These are phyloP conservation scores for Boletus reticulatus DNA, from an alignment of 768 basidiomycete species.

Conservation along the genomic window DNA sequence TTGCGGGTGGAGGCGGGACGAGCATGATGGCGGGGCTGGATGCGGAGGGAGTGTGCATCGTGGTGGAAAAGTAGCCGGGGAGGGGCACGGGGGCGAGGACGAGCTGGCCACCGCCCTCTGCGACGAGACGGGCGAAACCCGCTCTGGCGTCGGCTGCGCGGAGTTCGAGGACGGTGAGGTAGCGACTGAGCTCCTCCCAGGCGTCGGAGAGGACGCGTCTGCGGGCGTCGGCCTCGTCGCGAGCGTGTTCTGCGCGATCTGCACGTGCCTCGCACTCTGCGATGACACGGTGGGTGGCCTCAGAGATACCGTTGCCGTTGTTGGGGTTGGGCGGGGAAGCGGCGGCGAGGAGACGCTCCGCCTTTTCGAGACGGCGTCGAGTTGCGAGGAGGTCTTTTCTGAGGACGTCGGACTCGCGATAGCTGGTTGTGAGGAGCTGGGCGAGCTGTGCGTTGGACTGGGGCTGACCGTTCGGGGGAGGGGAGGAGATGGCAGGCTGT, in stretches of 20 bases:
- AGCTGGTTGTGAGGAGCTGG: conserved; percentile 50
- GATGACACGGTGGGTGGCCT: conserved; percentile 37
- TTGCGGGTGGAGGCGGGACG: conserved; percentile 19
- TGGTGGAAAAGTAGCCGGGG: conserved; percentile 15
- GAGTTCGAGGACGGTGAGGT: conserved; percentile 44
- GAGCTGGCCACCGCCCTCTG: conserved; percentile 44
- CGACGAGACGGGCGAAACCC: conserved; percentile 44
- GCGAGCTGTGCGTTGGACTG: conserved; percentile 55
- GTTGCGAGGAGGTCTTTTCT: conserved; percentile 44
- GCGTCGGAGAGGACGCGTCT: conserved; percentile 42
- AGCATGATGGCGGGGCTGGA: conserved; percentile 29
- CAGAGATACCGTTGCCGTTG: conserved; percentile 22
- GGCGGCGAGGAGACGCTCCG: conserved; percentile 42
- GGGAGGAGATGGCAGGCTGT: conserved; percentile 6
- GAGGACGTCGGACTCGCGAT: conserved; percentile 51
- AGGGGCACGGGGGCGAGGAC: conserved; percentile 36
- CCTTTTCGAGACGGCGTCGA: conserved; percentile 50
- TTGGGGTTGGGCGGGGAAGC: conserved; percentile 18
- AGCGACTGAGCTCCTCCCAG: conserved; percentile 51
- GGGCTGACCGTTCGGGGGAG: conserved; percentile 13
- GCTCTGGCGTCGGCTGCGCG: conserved; percentile 49
- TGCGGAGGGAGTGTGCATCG: conserved; percentile 15
- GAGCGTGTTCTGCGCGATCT: conserved; percentile 46
- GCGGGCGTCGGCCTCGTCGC: conserved; percentile 55
- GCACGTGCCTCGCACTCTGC: conserved; percentile 49